Evolutionary conservation across 2,329 filamentous ascomycete species (phyloP).

Genomic region (Trichoderma breve): DNA sequence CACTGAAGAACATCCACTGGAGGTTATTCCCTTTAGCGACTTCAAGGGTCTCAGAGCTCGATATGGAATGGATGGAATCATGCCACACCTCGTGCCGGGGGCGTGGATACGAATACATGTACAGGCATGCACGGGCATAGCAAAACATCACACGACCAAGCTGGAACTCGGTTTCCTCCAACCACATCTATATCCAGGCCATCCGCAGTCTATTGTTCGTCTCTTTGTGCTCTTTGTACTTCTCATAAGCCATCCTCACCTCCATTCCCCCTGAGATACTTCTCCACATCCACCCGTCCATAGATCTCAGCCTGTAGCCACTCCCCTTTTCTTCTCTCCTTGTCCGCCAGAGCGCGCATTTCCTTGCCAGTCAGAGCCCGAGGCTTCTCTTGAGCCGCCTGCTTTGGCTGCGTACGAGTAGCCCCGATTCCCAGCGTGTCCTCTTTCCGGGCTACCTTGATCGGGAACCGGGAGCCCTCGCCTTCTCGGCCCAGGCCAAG

Average conservation of each 20-base stretch:
- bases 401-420: conserved; percentile 40
- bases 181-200: background rate
- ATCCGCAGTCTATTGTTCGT: background rate
- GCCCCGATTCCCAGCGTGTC: conserved; percentile 73
- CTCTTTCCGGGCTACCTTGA: conserved; percentile 70
- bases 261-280: conserved; percentile 59
- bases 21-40: background rate
- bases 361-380: conserved; percentile 61
- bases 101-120: background rate
- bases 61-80: background rate
- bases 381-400: conserved; percentile 50
- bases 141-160: background rate
- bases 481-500: conserved; percentile 68
- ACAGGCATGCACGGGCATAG: background rate
- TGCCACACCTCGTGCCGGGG: background rate
- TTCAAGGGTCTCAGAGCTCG: background rate
- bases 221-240: background rate
- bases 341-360: conserved; percentile 41
- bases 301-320: conserved; percentile 70
- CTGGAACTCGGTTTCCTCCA: background rate
- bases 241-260: conserved; percentile 24
- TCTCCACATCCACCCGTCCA: conserved; percentile 70
- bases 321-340: conserved; percentile 57
- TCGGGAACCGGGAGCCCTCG: conserved; percentile 71
- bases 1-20: background rate